Conservation (phyloP, 768 basidiomycete species). For the Lactarius indigo region DNA sequence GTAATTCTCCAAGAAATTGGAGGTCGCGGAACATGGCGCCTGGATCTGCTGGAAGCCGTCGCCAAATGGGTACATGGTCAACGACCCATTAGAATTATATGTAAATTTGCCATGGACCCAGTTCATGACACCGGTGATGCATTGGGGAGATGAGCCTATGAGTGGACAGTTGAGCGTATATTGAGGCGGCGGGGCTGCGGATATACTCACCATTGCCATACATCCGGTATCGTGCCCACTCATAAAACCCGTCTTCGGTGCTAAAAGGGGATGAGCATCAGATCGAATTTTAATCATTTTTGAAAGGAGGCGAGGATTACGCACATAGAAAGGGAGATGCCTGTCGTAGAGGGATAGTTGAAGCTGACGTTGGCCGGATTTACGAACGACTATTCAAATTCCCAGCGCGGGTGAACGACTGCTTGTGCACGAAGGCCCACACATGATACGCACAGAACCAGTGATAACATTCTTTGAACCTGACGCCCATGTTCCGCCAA, state of each 20-base stretch:
- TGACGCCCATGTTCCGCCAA: conserved; percentile 84
- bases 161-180: background rate
- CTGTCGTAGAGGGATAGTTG: conserved; percentile 79
- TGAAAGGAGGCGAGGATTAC: conserved; percentile 31
- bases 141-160: conserved; percentile 75
- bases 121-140: conserved; percentile 83
- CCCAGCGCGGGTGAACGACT: background rate
- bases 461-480: conserved; percentile 74
- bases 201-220: conserved; percentile 66
- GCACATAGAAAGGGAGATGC: conserved; percentile 87
- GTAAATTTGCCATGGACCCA: conserved; percentile 86
- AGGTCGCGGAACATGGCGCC: conserved; percentile 84
- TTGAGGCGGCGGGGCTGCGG: background rate
- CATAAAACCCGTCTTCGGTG: conserved; percentile 73
- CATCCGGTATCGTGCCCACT: conserved; percentile 90
- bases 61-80: conserved; percentile 65
- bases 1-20: conserved; percentile 85
- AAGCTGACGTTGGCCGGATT: conserved; percentile 82
- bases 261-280: conserved; percentile 35
- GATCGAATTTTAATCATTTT: background rate
- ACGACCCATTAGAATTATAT: conserved; percentile 72
- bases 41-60: conserved; percentile 96
- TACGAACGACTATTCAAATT: conserved; percentile 63
- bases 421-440: background rate
- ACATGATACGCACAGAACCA: conserved; percentile 62